phyloP scores from a whole-genome alignment of 768 basidiomycete species.

The Leccinellum albellum region DNA sequence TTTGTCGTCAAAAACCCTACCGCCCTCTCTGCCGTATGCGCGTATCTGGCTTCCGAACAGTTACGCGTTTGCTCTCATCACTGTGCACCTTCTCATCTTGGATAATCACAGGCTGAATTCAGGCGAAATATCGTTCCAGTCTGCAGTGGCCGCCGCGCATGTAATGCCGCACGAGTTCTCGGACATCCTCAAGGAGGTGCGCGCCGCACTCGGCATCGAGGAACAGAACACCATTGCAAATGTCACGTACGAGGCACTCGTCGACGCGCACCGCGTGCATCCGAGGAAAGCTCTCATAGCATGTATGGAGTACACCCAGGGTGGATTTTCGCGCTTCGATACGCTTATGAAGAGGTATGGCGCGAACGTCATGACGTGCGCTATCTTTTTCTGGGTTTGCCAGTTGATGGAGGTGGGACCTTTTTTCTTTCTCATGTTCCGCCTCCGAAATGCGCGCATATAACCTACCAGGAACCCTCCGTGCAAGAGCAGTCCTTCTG shows the following conservation, averaged over 20 bases:
- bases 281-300: slow-evolving; percentile 16
- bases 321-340: slow-evolving; percentile 7
- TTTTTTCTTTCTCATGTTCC: neutral
- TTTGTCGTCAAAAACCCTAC: slow-evolving; percentile 21
- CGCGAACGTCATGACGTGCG: slow-evolving; percentile 28
- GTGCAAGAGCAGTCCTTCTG: slow-evolving; percentile 20
- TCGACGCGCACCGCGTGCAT: slow-evolving; percentile 21
- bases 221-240: neutral
- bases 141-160: slow-evolving; percentile 24
- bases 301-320: slow-evolving; percentile 36
- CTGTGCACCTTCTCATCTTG: neutral
- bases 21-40: slow-evolving; percentile 27
- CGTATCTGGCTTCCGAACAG: slow-evolving; percentile 32
- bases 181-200: slow-evolving; percentile 22
- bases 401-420: slow-evolving; percentile 34
- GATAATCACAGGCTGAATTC: slow-evolving; percentile 19
- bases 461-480: neutral
- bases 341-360: slow-evolving; percentile 20
- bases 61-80: slow-evolving; percentile 5
- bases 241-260: slow-evolving; percentile 31
- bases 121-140: slow-evolving; percentile 25
- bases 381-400: slow-evolving; percentile 47
- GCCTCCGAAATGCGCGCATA: neutral
- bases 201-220: slow-evolving; percentile 12
- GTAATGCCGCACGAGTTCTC: slow-evolving; percentile 19